These are phyloP conservation scores for Globisporangium paroecandrum DNA, from an alignment of 352 stramenopile genomes.

Conservation along the genomic window DNA sequence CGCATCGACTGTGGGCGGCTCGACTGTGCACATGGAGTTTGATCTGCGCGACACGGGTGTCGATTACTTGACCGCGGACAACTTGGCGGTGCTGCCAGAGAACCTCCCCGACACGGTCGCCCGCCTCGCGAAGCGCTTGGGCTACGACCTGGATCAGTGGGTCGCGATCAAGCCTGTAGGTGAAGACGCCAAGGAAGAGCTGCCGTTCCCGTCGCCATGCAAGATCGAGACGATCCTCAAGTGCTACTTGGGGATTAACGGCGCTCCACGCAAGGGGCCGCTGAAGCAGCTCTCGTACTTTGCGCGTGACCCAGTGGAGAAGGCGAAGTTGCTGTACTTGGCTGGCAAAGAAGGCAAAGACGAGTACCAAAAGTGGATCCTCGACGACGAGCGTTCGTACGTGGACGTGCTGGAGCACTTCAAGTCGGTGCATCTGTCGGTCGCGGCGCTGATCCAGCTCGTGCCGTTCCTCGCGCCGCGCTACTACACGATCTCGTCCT, in stretches of 20 bases:
- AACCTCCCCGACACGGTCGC: slow-evolving; percentile 84
- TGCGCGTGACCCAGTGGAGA: slow-evolving; percentile 53
- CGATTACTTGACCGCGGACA: slow-evolving; percentile 93
- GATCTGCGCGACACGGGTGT: slow-evolving; percentile 77
- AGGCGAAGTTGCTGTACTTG: slow-evolving; percentile 49
- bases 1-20: slow-evolving; percentile 67
- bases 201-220: slow-evolving; percentile 94
- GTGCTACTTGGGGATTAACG: slow-evolving; percentile 93
- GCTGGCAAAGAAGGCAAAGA: slow-evolving; percentile 88
- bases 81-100: slow-evolving; percentile 91
- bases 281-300: slow-evolving; percentile 85
- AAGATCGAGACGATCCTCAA: slow-evolving; percentile 90
- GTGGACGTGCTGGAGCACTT: slow-evolving; percentile 89
- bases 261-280: slow-evolving; percentile 77
- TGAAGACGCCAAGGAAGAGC: slow-evolving; percentile 47
- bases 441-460: slow-evolving; percentile 89
- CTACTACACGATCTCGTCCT: slow-evolving; percentile 99
- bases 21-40: slow-evolving; percentile 89
- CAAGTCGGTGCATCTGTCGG: slow-evolving; percentile 49
- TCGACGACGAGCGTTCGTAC: slow-evolving; percentile 89
- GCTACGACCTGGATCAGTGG: slow-evolving; percentile 89
- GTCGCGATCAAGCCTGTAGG: slow-evolving; percentile 74
- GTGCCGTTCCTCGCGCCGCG: slow-evolving; percentile 92
- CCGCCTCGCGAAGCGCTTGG: slow-evolving; percentile 73
- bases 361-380: slow-evolving; percentile 93